A percentile compares a stretch with the other conserved stretches of the same genome.
Conservation (phyloP, 1,139 yeast species). For the Suhomyces anneliseae region DNA sequence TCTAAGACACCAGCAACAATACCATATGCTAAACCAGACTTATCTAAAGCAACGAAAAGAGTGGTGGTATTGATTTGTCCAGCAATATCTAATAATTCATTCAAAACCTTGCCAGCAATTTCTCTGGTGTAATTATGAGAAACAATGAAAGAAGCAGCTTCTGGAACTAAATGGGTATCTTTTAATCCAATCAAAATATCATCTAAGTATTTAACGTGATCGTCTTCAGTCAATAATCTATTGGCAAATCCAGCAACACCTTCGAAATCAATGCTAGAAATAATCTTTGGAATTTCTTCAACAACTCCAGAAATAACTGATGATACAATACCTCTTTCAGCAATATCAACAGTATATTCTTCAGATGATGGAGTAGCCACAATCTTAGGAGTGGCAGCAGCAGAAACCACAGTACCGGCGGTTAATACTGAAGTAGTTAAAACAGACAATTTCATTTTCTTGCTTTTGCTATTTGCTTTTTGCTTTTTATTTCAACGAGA, state of each 20-base stretch:
- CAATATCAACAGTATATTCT: constrained; percentile 15
- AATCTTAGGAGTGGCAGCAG: constrained; percentile 7
- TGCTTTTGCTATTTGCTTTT: not conserved
- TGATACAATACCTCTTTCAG: constrained; percentile 25
- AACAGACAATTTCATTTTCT: constrained; percentile 21
- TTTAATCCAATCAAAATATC: constrained; percentile 26
- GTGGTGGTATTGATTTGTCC: constrained; percentile 27
- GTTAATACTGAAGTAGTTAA: constrained; percentile 21
- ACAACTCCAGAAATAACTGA: constrained; percentile 6
- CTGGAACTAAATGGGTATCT: constrained; percentile 28
- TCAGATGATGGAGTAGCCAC: constrained; percentile 12
- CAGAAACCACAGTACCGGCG: constrained; percentile 15
- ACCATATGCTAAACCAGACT: constrained; percentile 35
- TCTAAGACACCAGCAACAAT: constrained; percentile 28
- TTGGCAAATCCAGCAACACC: constrained; percentile 35
- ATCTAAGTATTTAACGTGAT: constrained; percentile 28
- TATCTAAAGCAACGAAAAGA: constrained; percentile 35
- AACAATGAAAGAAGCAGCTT: constrained; percentile 25
- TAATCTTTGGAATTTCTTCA: constrained; percentile 20
- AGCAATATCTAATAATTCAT: constrained; percentile 18
- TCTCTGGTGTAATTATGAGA: constrained; percentile 27
- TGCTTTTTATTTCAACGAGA: constrained; percentile 1
- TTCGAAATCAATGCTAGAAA: constrained; percentile 26
- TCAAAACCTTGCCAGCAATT: constrained; percentile 21
- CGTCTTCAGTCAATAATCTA: constrained; percentile 24